Evolutionary conservation across 1,284 basidiomycete genomes (phyloP).

Genomic region (Sphaerobolus stellatus): DNA sequence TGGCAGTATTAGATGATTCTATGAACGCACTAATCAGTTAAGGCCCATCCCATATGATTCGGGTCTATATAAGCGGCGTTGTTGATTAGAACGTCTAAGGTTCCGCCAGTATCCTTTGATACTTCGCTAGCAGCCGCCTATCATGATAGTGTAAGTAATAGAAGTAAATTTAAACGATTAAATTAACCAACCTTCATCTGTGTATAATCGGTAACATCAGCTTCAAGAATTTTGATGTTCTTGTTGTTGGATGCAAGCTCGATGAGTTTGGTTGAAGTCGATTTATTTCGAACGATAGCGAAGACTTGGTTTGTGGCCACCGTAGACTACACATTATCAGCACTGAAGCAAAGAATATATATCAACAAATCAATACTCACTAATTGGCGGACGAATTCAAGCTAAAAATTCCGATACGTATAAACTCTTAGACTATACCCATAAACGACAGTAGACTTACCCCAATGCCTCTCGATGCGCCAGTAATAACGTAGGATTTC

Average conservation of each 20-base stretch:
- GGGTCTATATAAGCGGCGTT: slow-evolving; percentile 29
- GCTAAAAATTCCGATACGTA: not conserved
- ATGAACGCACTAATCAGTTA: slow-evolving; percentile 17
- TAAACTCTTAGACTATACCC: not conserved
- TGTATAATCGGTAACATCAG: not conserved
- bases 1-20: too few relatives aligned
- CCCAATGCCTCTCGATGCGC: not conserved
- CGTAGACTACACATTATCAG: too few relatives aligned
- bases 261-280: not conserved
- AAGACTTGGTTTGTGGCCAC: not conserved
- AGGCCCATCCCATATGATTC: slow-evolving; percentile 14
- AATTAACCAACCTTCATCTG: not conserved
- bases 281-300: not conserved
- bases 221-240: not conserved
- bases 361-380: not conserved
- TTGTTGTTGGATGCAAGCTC: slow-evolving; percentile 14
- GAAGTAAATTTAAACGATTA: too few relatives aligned
- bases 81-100: slow-evolving; percentile 37
- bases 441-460: not conserved
- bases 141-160: not conserved
- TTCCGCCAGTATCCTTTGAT: slow-evolving; percentile 27
- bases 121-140: slow-evolving; percentile 21
- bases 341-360: not conserved
- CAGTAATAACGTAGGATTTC: not conserved
- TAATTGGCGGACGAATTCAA: slow-evolving; percentile 6